Evolutionary conservation across 2,329 filamentous ascomycete species (phyloP), one percentile per base, ranked within the genome.

Genomic region (Nemania serpens): DNA sequence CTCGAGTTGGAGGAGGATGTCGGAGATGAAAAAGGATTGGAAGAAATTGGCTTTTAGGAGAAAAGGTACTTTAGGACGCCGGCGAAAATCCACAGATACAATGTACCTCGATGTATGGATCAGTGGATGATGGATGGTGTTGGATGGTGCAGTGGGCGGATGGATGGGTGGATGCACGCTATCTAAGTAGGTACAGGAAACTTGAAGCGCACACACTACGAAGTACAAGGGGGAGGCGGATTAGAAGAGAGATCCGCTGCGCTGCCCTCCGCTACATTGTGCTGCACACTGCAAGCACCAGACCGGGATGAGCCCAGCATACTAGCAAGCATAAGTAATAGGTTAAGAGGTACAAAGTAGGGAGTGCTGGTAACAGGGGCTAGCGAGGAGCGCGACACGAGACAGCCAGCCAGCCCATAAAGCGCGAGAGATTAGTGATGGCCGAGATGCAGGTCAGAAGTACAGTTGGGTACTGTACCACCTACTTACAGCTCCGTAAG

Each of bases 11-110:
- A 82, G 77, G 77, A 82, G 78, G 78, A 81, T 77, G 75, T 76
- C 79, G 76, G 75, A 79, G 77, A 79, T 75, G 78, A 78, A 80
- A 80, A 81, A 80, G 81, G 82, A 83, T 79, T 81, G 81, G 81
- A 79, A 78, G 77, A 81, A 78, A 82, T 73, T 75, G 73, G 75
- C 70, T 73, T 65, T 60, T 60, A 59, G 64, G 62, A 59, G 66
- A 74, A 73, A 72, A 58, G 72, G 74, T 75, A 75, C 74, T 74
- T 79, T 78, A 78, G 79, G 76, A 78, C 77, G 76, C 67, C 64
- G 57, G 43, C 54, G 57, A 58, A 50, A 49, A 54, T 52, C 63
- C 63, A 65, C 63, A 65, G 60, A 58, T 65, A 62, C 55, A 62
- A 64, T 62, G 62, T 64, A 64, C 62, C 42, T 62, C 25, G 37